A percentile compares a stretch with the other conserved stretches of the same genome.
Conservation (phyloP, 352 stramenopile species). For the Phytophthora crassamura region DNA sequence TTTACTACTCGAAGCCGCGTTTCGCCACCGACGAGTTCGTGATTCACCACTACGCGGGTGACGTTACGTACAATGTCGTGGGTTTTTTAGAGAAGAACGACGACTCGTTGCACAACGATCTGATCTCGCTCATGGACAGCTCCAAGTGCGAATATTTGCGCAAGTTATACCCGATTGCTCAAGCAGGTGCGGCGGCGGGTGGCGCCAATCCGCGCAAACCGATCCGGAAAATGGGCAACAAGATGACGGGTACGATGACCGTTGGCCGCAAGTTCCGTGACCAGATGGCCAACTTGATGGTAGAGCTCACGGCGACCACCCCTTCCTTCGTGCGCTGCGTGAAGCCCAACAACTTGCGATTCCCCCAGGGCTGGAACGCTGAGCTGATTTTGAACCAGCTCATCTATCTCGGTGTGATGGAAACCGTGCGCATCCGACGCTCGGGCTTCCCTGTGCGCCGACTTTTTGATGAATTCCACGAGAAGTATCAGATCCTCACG, state of each 20-base stretch:
- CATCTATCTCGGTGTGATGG: slow-evolving; percentile 91
- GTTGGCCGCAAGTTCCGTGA: slow-evolving; percentile 92
- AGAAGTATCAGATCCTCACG: slow-evolving; percentile 90
- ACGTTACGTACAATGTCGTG: slow-evolving; percentile 96
- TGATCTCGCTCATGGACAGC: slow-evolving; percentile 89
- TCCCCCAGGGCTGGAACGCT: slow-evolving; percentile 88
- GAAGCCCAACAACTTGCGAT: slow-evolving; percentile 93
- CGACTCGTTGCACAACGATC: slow-evolving; percentile 94
- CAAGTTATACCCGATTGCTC: slow-evolving; percentile 74
- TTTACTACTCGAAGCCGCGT: slow-evolving; percentile 89
- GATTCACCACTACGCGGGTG: slow-evolving; percentile 96
- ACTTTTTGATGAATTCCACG: slow-evolving; percentile 86
- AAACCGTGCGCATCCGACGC: slow-evolving; percentile 90
- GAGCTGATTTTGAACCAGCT: slow-evolving; percentile 89
- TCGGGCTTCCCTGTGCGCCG: slow-evolving; percentile 88
- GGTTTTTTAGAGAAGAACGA: slow-evolving; percentile 99
- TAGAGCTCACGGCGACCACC: slow-evolving; percentile 79
- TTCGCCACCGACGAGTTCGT: slow-evolving; percentile 95
- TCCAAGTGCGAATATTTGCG: slow-evolving; percentile 82
- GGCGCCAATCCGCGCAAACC: slow-evolving; percentile 67
- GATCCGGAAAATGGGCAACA: slow-evolving; percentile 80
- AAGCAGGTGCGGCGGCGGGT: slow-evolving; percentile 36
- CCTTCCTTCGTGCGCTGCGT: slow-evolving; percentile 93
- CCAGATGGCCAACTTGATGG: slow-evolving; percentile 89
- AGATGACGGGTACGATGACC: slow-evolving; percentile 92